These are phyloP conservation scores for Scheffersomyces stambukii DNA, from an alignment of 1,139 yeast species.

Conservation along the genomic window DNA sequence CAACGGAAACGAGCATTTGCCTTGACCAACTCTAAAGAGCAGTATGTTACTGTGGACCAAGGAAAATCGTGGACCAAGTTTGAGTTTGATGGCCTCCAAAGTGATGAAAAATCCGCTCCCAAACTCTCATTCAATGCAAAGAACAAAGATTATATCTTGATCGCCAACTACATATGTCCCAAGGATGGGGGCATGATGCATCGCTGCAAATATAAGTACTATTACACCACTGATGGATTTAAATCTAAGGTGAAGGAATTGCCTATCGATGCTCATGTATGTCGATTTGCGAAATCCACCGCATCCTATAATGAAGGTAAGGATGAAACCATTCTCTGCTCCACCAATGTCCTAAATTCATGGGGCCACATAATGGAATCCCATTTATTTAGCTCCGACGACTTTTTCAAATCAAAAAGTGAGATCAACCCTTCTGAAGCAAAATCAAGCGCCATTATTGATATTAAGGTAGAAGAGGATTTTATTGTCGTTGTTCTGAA, in stretches of 20 bases:
- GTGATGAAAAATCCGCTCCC: slow-evolving; percentile 9
- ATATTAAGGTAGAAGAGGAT: slow-evolving; percentile 44
- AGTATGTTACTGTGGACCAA: slow-evolving; percentile 51
- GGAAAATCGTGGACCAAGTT: slow-evolving; percentile 58
- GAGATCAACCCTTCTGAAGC: slow-evolving; percentile 18
- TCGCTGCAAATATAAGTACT: slow-evolving; percentile 35
- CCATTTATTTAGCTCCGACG: slow-evolving; percentile 42
- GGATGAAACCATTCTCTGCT: slow-evolving; percentile 48
- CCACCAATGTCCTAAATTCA: slow-evolving; percentile 37
- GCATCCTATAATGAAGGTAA: slow-evolving; percentile 34
- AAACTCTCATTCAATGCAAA: slow-evolving; percentile 34
- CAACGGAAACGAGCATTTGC: slow-evolving; percentile 51
- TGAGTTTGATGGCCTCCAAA: slow-evolving; percentile 15
- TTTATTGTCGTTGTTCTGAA: slow-evolving; percentile 52
- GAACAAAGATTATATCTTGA: slow-evolving; percentile 35
- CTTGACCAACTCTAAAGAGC: slow-evolving; percentile 32
- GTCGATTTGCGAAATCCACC: slow-evolving; percentile 50
- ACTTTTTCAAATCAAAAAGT: slow-evolving; percentile 46
- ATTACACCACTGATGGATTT: slow-evolving; percentile 54
- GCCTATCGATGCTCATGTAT: slow-evolving; percentile 29
- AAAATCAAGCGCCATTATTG: slow-evolving; percentile 40
- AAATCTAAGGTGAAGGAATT: slow-evolving; percentile 36
- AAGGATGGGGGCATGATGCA: slow-evolving; percentile 13
- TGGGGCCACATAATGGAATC: slow-evolving; percentile 42
- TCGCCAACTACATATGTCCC: slow-evolving; percentile 37